Evolutionary conservation across 768 basidiomycete species (phyloP), one percentile per base, ranked within the genome.

Genomic region (Pleurotus eryngii): DNA sequence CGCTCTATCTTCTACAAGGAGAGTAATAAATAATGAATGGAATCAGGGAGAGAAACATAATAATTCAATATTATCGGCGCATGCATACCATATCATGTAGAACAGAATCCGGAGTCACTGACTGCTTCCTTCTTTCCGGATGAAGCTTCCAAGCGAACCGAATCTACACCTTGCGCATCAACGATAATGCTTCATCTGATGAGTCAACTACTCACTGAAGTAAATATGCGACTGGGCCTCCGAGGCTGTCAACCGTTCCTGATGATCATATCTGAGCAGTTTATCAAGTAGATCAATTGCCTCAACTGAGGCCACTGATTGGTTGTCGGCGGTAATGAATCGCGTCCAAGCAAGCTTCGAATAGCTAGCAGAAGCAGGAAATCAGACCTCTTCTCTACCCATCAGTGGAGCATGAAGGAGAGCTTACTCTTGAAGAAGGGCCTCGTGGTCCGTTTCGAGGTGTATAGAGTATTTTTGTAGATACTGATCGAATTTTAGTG

Each of bases 191-290:
- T 24, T 18, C 14, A 40, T 26, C 30, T 35, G 38, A 61, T 45
- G 57, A 58, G 55, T 57, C 61, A 60, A 63, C 56, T 60, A 61
- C 66, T 66, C 46, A 82, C 81, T 83, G 68, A 88, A 89, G 73
- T 83, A 88, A 55, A 82, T 75, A 69, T 88, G 86, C 53, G 74
- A 74, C 72, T 85, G 83, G 37, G 84, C 83, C 70, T 89, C 87
- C 61, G 75, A 75, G 43, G 87, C 86, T 14, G 87, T 87, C 38
- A 85, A 72, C 61, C 87, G 74, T 65, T 86, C 83, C 64, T 80
- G 81, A 64, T 89, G 87, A 64, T 89, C 87, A 67, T 87, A 89
- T 59, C 79, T 76, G 64, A 87, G 71, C 54, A 89, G 69, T 66
- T 81, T 83, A 63, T 88, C 87, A 46, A 89, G 69, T 55, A 88